A percentile compares a stretch with the other conserved stretches of the same genome.
Conservation (phyloP, 202 grass and related monocot species). For the Alloteropsis angusta region DNA sequence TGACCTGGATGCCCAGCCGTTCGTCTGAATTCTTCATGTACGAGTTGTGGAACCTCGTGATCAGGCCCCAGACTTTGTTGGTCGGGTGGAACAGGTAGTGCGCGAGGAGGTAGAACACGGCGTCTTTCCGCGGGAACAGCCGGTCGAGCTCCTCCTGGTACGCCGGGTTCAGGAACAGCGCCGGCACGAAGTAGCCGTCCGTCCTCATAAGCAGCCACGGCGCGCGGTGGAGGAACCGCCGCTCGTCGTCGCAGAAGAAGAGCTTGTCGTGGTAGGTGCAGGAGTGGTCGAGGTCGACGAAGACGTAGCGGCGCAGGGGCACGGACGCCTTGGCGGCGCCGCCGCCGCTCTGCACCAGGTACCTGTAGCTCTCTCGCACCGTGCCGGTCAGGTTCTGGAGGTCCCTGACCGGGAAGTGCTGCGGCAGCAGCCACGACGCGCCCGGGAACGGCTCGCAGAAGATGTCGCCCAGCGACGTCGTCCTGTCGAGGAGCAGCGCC, state of each 20-base stretch:
- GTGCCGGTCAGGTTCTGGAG: conserved; percentile 21
- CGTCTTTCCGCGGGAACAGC: conserved; percentile 62
- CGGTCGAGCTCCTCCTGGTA: conserved; percentile 50
- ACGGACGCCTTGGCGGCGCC: background rate
- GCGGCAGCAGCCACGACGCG: conserved; percentile 66
- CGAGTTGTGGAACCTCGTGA: conserved; percentile 64
- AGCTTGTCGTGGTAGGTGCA: conserved; percentile 53
- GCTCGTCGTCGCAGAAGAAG: conserved; percentile 64
- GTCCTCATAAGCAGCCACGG: conserved; percentile 67
- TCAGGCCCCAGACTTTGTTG: conserved; percentile 62
- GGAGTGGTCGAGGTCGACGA: conserved; percentile 52
- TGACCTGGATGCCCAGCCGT: conserved; percentile 56
- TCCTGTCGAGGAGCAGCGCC: conserved; percentile 51
- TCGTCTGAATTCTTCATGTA: conserved; percentile 49
- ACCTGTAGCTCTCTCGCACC: conserved; percentile 39
- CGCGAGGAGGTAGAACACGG: conserved; percentile 72
- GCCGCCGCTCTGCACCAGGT: conserved; percentile 27
- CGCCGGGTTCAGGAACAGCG: conserved; percentile 57
- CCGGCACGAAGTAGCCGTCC: conserved; percentile 66
- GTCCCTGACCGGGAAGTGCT: conserved; percentile 42
- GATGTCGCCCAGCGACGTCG: conserved; percentile 32
- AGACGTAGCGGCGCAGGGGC: conserved; percentile 41
- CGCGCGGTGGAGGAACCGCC: conserved; percentile 39
- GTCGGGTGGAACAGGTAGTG: conserved; percentile 62
- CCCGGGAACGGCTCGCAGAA: conserved; percentile 77